These are phyloP conservation scores for Pilasporangium apinafurcum DNA, from an alignment of 352 stramenopile genomes.

Conservation along the genomic window DNA sequence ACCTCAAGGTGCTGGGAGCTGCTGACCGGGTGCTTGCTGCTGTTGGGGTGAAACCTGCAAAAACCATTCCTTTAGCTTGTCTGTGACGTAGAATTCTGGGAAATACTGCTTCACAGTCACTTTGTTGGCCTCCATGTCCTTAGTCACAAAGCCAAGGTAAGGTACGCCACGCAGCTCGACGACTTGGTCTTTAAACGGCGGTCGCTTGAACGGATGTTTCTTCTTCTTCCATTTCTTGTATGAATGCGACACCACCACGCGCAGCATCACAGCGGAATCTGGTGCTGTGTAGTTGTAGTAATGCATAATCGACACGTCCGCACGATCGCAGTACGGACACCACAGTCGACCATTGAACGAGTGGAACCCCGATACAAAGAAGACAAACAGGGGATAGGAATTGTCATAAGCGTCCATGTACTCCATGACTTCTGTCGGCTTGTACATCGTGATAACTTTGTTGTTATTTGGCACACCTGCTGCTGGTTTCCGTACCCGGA, in stretches of 20 bases:
- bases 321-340: slow-evolving; percentile 77
- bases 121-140: slow-evolving; percentile 31
- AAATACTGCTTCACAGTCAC: slow-evolving; percentile 36
- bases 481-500: slow-evolving; percentile 37
- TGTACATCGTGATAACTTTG: slow-evolving; percentile 36
- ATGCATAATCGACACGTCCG: slow-evolving; percentile 62
- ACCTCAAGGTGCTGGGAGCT: too few relatives aligned
- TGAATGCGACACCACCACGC: slow-evolving; percentile 40
- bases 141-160: slow-evolving; percentile 47
- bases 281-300: slow-evolving; percentile 75
- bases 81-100: slow-evolving; percentile 31
- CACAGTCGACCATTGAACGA: slow-evolving; percentile 74
- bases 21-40: too few relatives aligned
- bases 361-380: slow-evolving; percentile 68
- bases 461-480: slow-evolving; percentile 34
- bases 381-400: slow-evolving; percentile 69
- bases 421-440: slow-evolving; percentile 29
- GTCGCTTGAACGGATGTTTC: slow-evolving; percentile 61
- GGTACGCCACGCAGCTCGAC: slow-evolving; percentile 54
- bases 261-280: slow-evolving; percentile 42
- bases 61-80: slow-evolving; percentile 39
- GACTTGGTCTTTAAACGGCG: slow-evolving; percentile 50
- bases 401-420: slow-evolving; percentile 57
- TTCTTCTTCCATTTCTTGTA: slow-evolving; percentile 74
- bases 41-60: too few relatives aligned